These are phyloP conservation scores for Choricystis sp. DNA, from an alignment of 139 green algal genomes.

Conservation along the genomic window DNA sequence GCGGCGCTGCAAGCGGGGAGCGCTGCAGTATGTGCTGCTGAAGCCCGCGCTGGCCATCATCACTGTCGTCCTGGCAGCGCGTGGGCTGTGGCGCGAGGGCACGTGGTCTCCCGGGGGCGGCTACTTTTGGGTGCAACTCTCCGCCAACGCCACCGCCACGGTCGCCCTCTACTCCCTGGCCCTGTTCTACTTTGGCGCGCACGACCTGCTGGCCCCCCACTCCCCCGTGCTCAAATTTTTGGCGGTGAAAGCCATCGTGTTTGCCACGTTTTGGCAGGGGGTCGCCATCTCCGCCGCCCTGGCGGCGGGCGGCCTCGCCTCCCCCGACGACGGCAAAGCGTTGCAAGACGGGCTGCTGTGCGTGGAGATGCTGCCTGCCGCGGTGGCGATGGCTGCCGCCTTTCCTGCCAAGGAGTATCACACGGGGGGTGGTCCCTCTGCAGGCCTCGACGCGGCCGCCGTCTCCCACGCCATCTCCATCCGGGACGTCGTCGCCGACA, in stretches of 20 bases:
- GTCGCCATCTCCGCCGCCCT: constrained; percentile 50
- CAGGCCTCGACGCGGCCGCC: neutral
- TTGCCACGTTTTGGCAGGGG: constrained; percentile 91
- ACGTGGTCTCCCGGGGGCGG: constrained; percentile 45
- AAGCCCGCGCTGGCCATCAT: constrained; percentile 79
- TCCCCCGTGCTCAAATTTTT: constrained; percentile 85
- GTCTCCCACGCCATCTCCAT: neutral
- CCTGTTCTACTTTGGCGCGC: constrained; percentile 86
- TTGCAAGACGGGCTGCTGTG: constrained; percentile 90
- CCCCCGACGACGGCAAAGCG: constrained; percentile 41
- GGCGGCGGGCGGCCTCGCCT: constrained; percentile 25
- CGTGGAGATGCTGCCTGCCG: constrained; percentile 80
- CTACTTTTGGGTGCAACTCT: constrained; percentile 64
- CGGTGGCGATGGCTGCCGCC: constrained; percentile 61
- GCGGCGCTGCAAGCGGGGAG: constrained; percentile 65
- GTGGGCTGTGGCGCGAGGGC: constrained; percentile 60
- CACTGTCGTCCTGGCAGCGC: constrained; percentile 59
- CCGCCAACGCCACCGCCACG: constrained; percentile 93
- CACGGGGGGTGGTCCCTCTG: constrained; percentile 5
- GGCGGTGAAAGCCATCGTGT: constrained; percentile 87
- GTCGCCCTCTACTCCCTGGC: constrained; percentile 79
- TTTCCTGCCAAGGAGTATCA: constrained; percentile 76
- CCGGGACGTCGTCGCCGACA: constrained; percentile 73
- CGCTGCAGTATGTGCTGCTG: constrained; percentile 88
- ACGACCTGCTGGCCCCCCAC: constrained; percentile 81